Percentiles rank a stretch among this genome's conserved stretches.
Conservation (phyloP, 345 rosid genomes). For the Schrenkiella parvula region DNA sequence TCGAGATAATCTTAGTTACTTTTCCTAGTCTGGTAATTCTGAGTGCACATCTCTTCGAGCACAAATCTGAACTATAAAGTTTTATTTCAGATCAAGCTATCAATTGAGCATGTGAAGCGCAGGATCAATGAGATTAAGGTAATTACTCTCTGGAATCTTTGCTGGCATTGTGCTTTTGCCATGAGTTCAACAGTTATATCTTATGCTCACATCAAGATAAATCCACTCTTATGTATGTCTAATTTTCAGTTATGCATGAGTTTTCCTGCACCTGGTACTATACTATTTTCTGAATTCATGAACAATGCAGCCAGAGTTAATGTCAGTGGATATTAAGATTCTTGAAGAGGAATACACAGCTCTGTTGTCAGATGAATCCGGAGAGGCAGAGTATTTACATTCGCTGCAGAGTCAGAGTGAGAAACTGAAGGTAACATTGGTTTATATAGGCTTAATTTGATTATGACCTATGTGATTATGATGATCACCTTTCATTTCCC, state of each 20-base stretch:
- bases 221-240: neutral
- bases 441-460: neutral
- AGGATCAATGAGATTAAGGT: slow-evolving; percentile 52
- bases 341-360: slow-evolving; percentile 56
- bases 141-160: slow-evolving; percentile 11
- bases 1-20: neutral
- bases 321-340: slow-evolving; percentile 43
- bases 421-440: slow-evolving; percentile 48
- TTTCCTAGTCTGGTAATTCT: neutral
- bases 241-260: neutral
- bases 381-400: slow-evolving; percentile 47
- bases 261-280: neutral
- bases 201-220: neutral
- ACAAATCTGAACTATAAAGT: slow-evolving; percentile 3
- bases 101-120: slow-evolving; percentile 42
- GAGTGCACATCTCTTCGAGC: neutral
- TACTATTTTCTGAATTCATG: neutral
- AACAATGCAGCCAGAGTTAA: slow-evolving; percentile 52
- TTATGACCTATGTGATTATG: neutral
- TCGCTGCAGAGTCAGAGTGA: slow-evolving; percentile 50
- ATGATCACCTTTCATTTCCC: slow-evolving; percentile 19
- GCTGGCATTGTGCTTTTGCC: slow-evolving; percentile 13
- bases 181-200: neutral
- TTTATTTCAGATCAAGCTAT: slow-evolving; percentile 51
- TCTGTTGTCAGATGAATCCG: slow-evolving; percentile 53